phyloP scores from a whole-genome alignment of 2,329 filamentous ascomycete genomes.

The Aspergillus niger region DNA sequence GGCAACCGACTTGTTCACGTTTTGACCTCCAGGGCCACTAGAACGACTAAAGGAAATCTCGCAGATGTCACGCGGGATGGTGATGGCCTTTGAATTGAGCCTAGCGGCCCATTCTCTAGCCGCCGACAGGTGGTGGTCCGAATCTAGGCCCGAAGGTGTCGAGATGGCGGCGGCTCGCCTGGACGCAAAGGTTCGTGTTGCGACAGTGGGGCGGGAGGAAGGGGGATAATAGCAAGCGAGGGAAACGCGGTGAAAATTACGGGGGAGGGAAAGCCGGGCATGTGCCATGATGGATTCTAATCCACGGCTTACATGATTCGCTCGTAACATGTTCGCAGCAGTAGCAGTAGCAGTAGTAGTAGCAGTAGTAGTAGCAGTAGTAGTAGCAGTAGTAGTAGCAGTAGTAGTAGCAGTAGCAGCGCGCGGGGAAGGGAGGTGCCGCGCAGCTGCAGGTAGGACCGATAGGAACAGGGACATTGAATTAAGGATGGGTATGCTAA shows the following conservation, averaged over 20 bases:
- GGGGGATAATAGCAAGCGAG: slow-evolving; percentile 11
- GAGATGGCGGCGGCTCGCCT: slow-evolving; percentile 25
- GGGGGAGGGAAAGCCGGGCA: slow-evolving; percentile 3
- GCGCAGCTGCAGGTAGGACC: slow-evolving; percentile 10
- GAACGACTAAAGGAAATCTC: slow-evolving; percentile 65
- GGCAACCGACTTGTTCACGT: slow-evolving; percentile 65
- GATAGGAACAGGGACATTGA: slow-evolving; percentile 17
- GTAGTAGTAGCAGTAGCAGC: too few relatives aligned
- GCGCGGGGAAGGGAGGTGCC: background rate
- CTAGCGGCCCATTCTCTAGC: slow-evolving; percentile 60
- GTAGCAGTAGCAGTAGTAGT: background rate
- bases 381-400: background rate
- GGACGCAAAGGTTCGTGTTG: slow-evolving; percentile 31
- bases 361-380: background rate
- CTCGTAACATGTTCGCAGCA: background rate
- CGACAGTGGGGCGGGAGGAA: slow-evolving; percentile 12
- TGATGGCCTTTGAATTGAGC: slow-evolving; percentile 49
- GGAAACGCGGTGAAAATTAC: slow-evolving; percentile 10
- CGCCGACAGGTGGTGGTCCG: slow-evolving; percentile 38
- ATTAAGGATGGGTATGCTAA: slow-evolving; percentile 18
- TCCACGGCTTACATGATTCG: background rate
- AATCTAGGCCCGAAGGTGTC: slow-evolving; percentile 10
- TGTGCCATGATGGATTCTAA: slow-evolving; percentile 5
- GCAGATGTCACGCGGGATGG: slow-evolving; percentile 59
- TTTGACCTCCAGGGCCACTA: slow-evolving; percentile 67